A percentile compares a stretch with the other conserved stretches of the same genome.
phyloP scores from a whole-genome alignment of 192 early-diverging fungal genomes.

The Podila minutissima region DNA sequence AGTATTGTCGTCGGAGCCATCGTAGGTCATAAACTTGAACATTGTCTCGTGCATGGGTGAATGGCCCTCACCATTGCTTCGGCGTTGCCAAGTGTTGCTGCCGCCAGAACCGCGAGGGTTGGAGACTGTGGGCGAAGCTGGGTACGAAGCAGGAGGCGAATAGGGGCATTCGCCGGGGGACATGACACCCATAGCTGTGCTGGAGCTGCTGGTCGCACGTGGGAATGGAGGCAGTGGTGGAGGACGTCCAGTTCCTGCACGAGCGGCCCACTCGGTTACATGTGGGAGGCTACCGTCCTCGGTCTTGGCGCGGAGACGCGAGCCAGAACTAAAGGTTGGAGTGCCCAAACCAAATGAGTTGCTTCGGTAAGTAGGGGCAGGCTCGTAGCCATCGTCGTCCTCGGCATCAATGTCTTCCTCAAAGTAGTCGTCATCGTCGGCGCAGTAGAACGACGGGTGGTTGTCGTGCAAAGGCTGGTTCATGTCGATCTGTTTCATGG shows the following conservation, averaged over 20 bases:
- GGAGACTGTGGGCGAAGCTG: slow-evolving; percentile 64
- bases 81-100: slow-evolving; percentile 52
- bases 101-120: slow-evolving; percentile 52
- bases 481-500: slow-evolving; percentile 33
- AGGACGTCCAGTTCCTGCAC: slow-evolving; percentile 26
- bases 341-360: slow-evolving; percentile 41
- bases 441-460: slow-evolving; percentile 48
- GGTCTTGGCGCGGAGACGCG: slow-evolving; percentile 42
- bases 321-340: slow-evolving; percentile 36
- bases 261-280: slow-evolving; percentile 36
- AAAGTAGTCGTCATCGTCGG: slow-evolving; percentile 58
- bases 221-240: slow-evolving; percentile 46
- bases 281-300: slow-evolving; percentile 40
- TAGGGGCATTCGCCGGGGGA: slow-evolving; percentile 55
- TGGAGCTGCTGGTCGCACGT: slow-evolving; percentile 40
- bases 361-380: slow-evolving; percentile 40
- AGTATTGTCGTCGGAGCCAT: slow-evolving; percentile 36
- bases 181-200: slow-evolving; percentile 46
- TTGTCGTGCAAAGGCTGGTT: slow-evolving; percentile 15
- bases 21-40: slow-evolving; percentile 59
- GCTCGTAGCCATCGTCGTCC: slow-evolving; percentile 28
- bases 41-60: slow-evolving; percentile 63
- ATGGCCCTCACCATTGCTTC: slow-evolving; percentile 55
- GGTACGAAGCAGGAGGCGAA: slow-evolving; percentile 66
- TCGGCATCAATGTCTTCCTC: slow-evolving; percentile 54